A percentile compares a stretch with the other conserved stretches of the same genome.
phyloP scores from a whole-genome alignment of 2,329 filamentous ascomycete species.

The Didymella pinodella region DNA sequence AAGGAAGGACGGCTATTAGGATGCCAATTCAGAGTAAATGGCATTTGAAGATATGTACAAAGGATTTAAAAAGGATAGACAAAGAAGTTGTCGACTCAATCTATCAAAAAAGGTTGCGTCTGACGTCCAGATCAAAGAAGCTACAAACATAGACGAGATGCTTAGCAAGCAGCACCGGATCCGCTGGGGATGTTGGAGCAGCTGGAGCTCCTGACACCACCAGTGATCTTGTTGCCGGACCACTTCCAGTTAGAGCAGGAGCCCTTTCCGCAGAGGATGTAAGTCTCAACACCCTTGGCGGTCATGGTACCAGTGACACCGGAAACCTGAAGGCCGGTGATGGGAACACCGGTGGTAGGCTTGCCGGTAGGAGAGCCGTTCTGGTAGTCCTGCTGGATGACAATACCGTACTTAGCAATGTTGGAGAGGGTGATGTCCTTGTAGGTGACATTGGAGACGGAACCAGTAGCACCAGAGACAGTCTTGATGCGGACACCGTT shows the following conservation, averaged over 20 bases:
- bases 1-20: too few relatives aligned
- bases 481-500: constrained; percentile 69
- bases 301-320: constrained; percentile 53
- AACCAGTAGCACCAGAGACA: constrained; percentile 60
- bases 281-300: constrained; percentile 52
- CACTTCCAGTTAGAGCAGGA: constrained; percentile 65
- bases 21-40: constrained; percentile 2
- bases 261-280: constrained; percentile 64
- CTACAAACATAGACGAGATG: not conserved
- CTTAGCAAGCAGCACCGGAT: constrained; percentile 47
- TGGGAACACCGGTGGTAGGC: constrained; percentile 58
- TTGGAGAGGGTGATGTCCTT: constrained; percentile 56
- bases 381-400: constrained; percentile 62
- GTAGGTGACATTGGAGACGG: constrained; percentile 59
- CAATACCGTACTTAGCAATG: constrained; percentile 60
- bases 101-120: constrained; percentile 12
- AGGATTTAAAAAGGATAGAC: constrained; percentile 4
- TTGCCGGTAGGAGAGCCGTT: constrained; percentile 55
- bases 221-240: constrained; percentile 53
- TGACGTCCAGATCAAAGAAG: constrained; percentile 5
- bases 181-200: constrained; percentile 46
- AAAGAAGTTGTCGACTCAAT: constrained; percentile 11
- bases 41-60: constrained; percentile 16
- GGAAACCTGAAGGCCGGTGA: constrained; percentile 54
- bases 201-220: constrained; percentile 48